Percentiles rank a stretch among this genome's conserved stretches.
Conservation (phyloP, 2,329 filamentous ascomycete species). For the Neonectria coccinea region DNA sequence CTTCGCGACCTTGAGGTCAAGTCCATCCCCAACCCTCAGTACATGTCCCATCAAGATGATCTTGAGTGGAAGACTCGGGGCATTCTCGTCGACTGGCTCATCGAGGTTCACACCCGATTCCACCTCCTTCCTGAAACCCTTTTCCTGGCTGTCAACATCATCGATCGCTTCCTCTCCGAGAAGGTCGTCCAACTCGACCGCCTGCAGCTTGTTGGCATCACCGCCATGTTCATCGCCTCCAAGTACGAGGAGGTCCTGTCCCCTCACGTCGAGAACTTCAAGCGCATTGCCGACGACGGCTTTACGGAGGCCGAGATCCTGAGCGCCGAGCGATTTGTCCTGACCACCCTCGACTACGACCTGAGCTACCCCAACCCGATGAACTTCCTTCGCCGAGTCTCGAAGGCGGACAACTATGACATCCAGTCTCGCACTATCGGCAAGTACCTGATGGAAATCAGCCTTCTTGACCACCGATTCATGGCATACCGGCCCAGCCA, state of each 20-base stretch:
- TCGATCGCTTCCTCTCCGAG: slow-evolving; percentile 94
- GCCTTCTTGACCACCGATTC: slow-evolving; percentile 93
- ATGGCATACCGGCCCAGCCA: slow-evolving; percentile 90
- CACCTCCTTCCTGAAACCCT: slow-evolving; percentile 94
- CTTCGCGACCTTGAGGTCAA: slow-evolving; percentile 85
- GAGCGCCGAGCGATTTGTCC: slow-evolving; percentile 94
- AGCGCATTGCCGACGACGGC: slow-evolving; percentile 94
- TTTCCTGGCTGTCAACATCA: slow-evolving; percentile 97
- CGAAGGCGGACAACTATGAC: slow-evolving; percentile 99
- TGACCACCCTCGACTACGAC: slow-evolving; percentile 92
- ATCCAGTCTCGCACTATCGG: slow-evolving; percentile 96
- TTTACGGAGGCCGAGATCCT: slow-evolving; percentile 96
- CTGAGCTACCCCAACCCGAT: slow-evolving; percentile 99
- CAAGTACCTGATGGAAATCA: slow-evolving; percentile 98
- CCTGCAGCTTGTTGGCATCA: slow-evolving; percentile 95
- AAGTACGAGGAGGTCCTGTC: slow-evolving; percentile 99
- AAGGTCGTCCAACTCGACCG: slow-evolving; percentile 97
- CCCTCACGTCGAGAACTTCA: slow-evolving; percentile 96
- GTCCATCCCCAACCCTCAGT: slow-evolving; percentile 86
- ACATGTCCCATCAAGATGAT: slow-evolving; percentile 95
- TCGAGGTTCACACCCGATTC: slow-evolving; percentile 98
- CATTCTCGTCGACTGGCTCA: slow-evolving; percentile 97
- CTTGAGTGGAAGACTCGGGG: slow-evolving; percentile 99
- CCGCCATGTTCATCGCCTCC: slow-evolving; percentile 99
- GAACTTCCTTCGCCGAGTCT: slow-evolving; percentile 99